Evolutionary conservation across 139 green algal species (phyloP), one percentile per base, ranked within the genome.

Genomic region (Haematococcus sp.): DNA sequence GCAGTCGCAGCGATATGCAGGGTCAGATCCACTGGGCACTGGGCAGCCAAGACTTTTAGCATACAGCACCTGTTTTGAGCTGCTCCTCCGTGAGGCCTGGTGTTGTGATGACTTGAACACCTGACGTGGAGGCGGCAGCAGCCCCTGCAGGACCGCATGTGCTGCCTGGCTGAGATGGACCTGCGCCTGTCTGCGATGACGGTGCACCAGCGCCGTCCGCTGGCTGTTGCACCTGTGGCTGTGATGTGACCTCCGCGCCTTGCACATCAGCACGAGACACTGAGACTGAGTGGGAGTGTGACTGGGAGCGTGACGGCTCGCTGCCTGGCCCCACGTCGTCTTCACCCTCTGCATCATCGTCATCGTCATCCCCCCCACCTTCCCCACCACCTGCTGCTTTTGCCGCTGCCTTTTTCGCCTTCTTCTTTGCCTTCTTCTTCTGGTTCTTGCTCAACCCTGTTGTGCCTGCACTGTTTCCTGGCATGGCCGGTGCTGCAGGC

Each of bases 21-120:
- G n/a, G n/a, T n/a, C n/a, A n/a, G n/a, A n/a, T n/a, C n/a, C n/a
- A n/a, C n/a, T n/a, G n/a, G n/a, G n/a, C n/a, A n/a, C n/a, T n/a
- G n/a, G n/a, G n/a, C n/a, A n/a, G n/a, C n/a, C n/a, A n/a, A n/a
- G n/a, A n/a, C n/a, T n/a, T n/a, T n/a, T n/a, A n/a, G n/a, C n/a
- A n/a, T n/a, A n/a, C n/a, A n/a, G n/a, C 40, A 49, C 40, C 40
- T 11, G 40, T 76, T 28, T 63, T 15, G 58, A 93, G 63, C 60
- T 87, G 80, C 33, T 85, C 82, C 25, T 86, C 75, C 40, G 65
- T 82, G 32, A 88, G 71, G 22, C 73, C 82, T 23, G 84, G 74
- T 59, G 68, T 71, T 30, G 75, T 68, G 9, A 77, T 64, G 43
- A 60, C 22, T 61, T 75, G 56, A 56, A 65, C 27, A 63, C 40